Evolutionary conservation across 345 rosid genomes (phyloP).

Genomic region (Stellera chamaejasme): DNA sequence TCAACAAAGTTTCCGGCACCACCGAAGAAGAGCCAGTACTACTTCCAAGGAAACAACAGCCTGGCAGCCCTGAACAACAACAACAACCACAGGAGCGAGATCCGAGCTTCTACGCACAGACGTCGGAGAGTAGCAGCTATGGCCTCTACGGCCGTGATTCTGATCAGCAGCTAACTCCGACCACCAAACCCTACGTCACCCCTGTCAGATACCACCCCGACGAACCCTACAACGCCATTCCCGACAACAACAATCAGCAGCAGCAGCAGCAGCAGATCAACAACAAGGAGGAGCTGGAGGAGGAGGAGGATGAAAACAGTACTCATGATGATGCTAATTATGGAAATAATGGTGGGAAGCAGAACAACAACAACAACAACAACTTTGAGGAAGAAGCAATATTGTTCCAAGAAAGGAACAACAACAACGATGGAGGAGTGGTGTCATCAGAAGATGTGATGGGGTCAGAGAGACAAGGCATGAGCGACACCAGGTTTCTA

Average conservation of each 20-base stretch:
- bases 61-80: conserved; percentile 6
- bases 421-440: conserved; percentile 24
- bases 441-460: conserved; percentile 11
- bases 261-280: no score
- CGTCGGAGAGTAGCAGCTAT: conserved; percentile 12
- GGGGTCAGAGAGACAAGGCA: conserved; percentile 26
- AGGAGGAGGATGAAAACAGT: conserved; percentile 1
- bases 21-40: conserved; percentile 6
- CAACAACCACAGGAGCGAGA: conserved; percentile 15
- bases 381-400: conserved; percentile 19
- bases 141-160: conserved; percentile 23
- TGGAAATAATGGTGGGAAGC: not conserved
- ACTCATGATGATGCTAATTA: not conserved
- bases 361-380: conserved; percentile 19
- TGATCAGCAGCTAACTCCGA: conserved; percentile 13
- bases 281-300: no score
- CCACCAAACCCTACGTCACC: conserved; percentile 20
- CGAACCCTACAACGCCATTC: conserved; percentile 20
- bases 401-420: conserved; percentile 6
- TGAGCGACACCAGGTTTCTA: conserved; percentile 43
- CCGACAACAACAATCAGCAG: conserved; percentile 10
- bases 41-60: not conserved
- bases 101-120: conserved; percentile 19
- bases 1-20: conserved; percentile 16
- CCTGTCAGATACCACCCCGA: conserved; percentile 10